phyloP scores from a whole-genome alignment of 1,139 yeast species.

The Williopsis jadinii region DNA sequence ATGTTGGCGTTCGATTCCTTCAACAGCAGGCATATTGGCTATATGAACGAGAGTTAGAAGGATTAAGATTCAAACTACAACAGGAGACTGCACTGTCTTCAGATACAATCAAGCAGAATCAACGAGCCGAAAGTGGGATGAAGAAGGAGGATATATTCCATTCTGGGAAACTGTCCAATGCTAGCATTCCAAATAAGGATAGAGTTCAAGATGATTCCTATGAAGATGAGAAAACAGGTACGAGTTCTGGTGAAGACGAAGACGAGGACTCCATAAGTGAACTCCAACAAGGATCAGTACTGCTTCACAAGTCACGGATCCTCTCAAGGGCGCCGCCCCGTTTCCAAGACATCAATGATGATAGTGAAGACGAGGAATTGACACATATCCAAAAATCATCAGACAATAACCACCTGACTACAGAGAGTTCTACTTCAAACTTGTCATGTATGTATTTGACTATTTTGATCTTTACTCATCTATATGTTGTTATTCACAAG shows the following conservation, averaged over 20 bases:
- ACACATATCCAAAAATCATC: too few species aligned
- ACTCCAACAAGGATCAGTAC: constrained; percentile 11
- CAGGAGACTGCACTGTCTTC: constrained; percentile 13
- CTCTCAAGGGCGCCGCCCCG: constrained; percentile 15
- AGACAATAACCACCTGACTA: constrained; percentile 1
- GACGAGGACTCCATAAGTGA: constrained; percentile 1
- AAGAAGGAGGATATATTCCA: too few species aligned
- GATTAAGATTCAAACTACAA: constrained; percentile 30
- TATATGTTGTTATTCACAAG: too few species aligned
- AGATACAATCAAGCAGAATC: constrained; percentile 8
- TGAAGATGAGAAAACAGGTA: background rate
- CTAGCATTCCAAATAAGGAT: too few species aligned
- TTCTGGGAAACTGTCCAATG: too few species aligned
- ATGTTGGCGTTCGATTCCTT: constrained; percentile 33
- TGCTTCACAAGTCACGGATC: constrained; percentile 19
- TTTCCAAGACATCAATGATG: constrained; percentile 16
- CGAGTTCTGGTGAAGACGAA: background rate
- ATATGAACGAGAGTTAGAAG: constrained; percentile 36
- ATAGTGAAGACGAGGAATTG: constrained; percentile 9
- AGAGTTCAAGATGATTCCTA: background rate
- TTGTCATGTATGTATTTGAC: constrained; percentile 17
- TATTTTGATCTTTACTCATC: background rate
- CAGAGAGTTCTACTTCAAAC: constrained; percentile 17
- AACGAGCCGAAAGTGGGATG: too few species aligned
- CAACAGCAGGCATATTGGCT: constrained; percentile 42